Evolutionary conservation across 1,284 basidiomycete genomes (phyloP), one percentile per base, ranked within the genome.

Genomic region (Ceratobasidium sp.): DNA sequence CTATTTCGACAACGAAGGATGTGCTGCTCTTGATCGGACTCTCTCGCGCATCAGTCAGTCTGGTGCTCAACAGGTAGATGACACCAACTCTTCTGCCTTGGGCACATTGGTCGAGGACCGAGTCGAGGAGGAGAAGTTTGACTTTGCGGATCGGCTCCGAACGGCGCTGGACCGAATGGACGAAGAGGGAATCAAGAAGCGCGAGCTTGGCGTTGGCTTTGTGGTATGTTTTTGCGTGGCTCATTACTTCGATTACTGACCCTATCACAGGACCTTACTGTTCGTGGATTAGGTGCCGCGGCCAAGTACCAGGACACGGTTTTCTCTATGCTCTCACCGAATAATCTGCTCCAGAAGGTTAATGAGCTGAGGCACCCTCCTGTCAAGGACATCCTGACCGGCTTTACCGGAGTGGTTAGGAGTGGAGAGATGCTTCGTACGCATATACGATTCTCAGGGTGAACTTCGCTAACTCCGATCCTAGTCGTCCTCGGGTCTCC

Each of bases 401-500:
- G 17, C 15, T 57, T 42, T 31, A 43, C 55, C 2, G 55, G 38
- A 20, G 38, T 35, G 1, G 55, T 43, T 15, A n/a, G n/a, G 6
- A 57, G 55, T 13, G 55, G 38, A 27, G 38, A 43, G 25, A 57
- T 57, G 54, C 56, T 58, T 27, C 32, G 57, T 62, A 45, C 25
- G 57, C 77, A 6, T 31, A 55, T 31, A 31, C 38, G 10, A 73
- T 20, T 38, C 35, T 54, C 10, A 32, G 10, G 70, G 12, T 27
- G 45, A 40, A 40, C 38, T 8, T 8, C 38, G 38, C 38, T 40
- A 17, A 40, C 17, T 40, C n/a, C n/a, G n/a, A n/a, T 69, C 7
- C 0, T 60, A 85, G 83, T 92, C 12, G 91, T 93, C 20, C 82
- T 94, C 3, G 92, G 92, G 6, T 87, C 89, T 57, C 92, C 92